Evolutionary conservation across 345 rosid genomes (phyloP).

Genomic region (Populus nigra): DNA sequence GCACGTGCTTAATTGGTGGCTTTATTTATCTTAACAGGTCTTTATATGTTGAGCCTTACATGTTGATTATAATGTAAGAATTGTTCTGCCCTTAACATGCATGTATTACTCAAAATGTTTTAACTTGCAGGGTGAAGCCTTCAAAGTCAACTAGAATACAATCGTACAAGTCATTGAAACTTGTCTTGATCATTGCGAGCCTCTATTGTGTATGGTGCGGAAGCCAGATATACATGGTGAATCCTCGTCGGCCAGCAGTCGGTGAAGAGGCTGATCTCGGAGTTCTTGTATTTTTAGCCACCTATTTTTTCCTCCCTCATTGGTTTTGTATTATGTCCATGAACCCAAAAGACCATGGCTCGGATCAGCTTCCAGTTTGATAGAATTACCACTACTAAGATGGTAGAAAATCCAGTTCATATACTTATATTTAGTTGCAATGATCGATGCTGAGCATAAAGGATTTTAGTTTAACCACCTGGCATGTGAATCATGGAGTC

Average conservation of each 20-base stretch:
- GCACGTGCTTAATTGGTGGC: slow-evolving; percentile 50
- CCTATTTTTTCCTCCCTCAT: slow-evolving; percentile 55
- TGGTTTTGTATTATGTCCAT: slow-evolving; percentile 47
- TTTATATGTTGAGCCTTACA: neutral
- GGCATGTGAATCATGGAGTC: neutral
- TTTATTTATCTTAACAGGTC: slow-evolving; percentile 66
- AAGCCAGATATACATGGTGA: slow-evolving; percentile 55
- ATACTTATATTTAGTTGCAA: neutral
- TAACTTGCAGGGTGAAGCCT: slow-evolving; percentile 36
- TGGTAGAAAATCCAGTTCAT: neutral
- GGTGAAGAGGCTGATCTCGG: slow-evolving; percentile 84
- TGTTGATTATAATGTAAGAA: neutral
- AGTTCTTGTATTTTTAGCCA: slow-evolving; percentile 45
- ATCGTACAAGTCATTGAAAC: slow-evolving; percentile 37
- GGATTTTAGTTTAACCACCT: neutral
- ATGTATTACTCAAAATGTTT: neutral
- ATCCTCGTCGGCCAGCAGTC: slow-evolving; percentile 58
- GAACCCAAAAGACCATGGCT: slow-evolving; percentile 29
- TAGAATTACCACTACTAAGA: neutral
- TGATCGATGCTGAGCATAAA: neutral
- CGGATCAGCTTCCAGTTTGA: slow-evolving; percentile 36
- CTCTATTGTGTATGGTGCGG: slow-evolving; percentile 63
- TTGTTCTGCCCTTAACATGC: neutral
- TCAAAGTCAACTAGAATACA: slow-evolving; percentile 25
- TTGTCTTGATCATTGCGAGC: slow-evolving; percentile 38